Base-by-base conservation (phyloP, 2,329 filamentous ascomycete genomes). In the Didymellaceae sp. region DNA sequence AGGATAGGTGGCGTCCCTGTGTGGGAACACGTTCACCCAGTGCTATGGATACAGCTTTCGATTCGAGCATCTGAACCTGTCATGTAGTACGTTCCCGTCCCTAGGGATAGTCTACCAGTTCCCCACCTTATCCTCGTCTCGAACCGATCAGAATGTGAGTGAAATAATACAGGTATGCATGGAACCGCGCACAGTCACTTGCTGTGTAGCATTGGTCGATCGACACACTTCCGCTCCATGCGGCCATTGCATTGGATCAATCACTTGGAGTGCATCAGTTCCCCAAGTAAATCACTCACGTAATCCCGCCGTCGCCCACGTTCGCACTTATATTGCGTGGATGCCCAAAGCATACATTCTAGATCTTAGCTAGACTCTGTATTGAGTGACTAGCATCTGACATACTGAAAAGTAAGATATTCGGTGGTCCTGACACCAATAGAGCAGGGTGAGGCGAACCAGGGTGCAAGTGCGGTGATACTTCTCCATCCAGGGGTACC, bases 51-150 rank as follows among this genome's bases (percentile, higher is more conserved):
- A 34, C 44, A 30, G 28, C 38, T 41, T 42, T 45, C 40, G 45
- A 39, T 35, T 33, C 18, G 17, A 37, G 22, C 20, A 22, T 43
- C 35, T 9, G 22, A 34, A 24, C 40, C 20, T 46, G 45, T 58
- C 45, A 47, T 57, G 22, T 49, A 53, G 53, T 48, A 46, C 37
- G 25, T 42, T 50, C 21, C 49, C 51, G 53, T 53, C 38, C 41
- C 28, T 31, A 28, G 32, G 49, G 52, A 44, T 30, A 16, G 22
- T 43, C 28, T 17, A 33, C 30, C 44, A 28, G 18, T 25, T 47
- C 49, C 49, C 49, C 49, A 28, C 28, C 44, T 46, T 34, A 44
- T 43, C 21, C 25, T 42, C 16, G 43, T 38, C 32, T 42, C 10
- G 18, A 53, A 10, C 18, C 33, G 28, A 38, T 21, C 21, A 42